phyloP scores from a whole-genome alignment of 2,329 filamentous ascomycete species.

The Bipolaris oryzae region DNA sequence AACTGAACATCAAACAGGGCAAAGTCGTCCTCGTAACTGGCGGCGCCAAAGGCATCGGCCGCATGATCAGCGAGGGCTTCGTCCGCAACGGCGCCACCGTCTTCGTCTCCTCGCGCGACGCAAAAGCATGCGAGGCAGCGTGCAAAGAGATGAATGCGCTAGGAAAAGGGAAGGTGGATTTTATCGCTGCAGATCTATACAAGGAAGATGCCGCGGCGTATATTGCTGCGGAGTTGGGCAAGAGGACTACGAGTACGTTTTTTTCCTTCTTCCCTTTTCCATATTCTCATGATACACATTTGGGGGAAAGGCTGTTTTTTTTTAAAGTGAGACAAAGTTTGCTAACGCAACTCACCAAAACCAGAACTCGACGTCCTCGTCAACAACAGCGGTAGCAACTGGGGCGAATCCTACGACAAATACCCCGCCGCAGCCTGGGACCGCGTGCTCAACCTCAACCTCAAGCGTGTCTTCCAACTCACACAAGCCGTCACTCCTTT shows the following conservation, averaged over 20 bases:
- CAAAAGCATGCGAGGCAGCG: slow-evolving; percentile 64
- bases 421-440: slow-evolving; percentile 62
- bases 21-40: slow-evolving; percentile 56
- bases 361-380: slow-evolving; percentile 65
- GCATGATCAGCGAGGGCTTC: slow-evolving; percentile 71
- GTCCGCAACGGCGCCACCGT: slow-evolving; percentile 69
- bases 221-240: slow-evolving; percentile 63
- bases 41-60: slow-evolving; percentile 65
- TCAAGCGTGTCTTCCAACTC: slow-evolving; percentile 70
- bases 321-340: too few relatives aligned
- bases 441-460: slow-evolving; percentile 64
- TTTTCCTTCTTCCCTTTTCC: too few relatives aligned
- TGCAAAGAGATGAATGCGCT: slow-evolving; percentile 63
- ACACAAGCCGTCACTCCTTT: slow-evolving; percentile 68
- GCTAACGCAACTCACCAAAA: neutral
- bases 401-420: slow-evolving; percentile 65
- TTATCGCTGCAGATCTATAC: slow-evolving; percentile 67
- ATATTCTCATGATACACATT: neutral
- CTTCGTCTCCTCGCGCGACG: slow-evolving; percentile 72
- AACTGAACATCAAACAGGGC: slow-evolving; percentile 30
- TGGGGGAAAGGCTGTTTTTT: too few relatives aligned
- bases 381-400: slow-evolving; percentile 70
- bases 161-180: slow-evolving; percentile 63
- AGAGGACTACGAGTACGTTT: slow-evolving; percentile 54
- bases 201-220: slow-evolving; percentile 64